phyloP scores from a whole-genome alignment of 371 early-diverging fungal genomes.

The Smittium culicis region DNA sequence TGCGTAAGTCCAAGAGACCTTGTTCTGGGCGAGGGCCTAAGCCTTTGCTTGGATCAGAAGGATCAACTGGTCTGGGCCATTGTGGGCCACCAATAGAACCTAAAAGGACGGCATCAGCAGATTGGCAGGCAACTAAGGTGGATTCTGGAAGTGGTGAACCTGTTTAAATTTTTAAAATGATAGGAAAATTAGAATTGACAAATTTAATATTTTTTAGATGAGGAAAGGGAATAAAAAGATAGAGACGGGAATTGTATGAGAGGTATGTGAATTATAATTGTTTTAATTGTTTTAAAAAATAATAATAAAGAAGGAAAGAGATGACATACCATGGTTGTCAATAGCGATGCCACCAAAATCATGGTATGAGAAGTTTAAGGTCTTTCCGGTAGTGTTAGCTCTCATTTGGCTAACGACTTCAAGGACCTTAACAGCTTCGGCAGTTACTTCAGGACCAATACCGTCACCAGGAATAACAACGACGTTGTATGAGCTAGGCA shows the following conservation, averaged over 20 bases:
- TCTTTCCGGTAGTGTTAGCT: conserved; percentile 37
- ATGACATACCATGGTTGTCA: conserved; percentile 57
- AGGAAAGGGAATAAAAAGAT: too few relatives aligned
- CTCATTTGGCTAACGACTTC: conserved; percentile 52
- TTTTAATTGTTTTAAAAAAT: too few relatives aligned
- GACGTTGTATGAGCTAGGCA: conserved; percentile 32
- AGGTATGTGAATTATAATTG: too few relatives aligned
- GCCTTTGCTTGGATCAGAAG: conserved; percentile 35
- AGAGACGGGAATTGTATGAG: too few relatives aligned
- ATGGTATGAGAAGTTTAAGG: conserved; percentile 58
- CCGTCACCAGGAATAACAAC: conserved; percentile 90
- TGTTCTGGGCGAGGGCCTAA: conserved; percentile 85
- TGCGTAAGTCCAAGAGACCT: conserved; percentile 81
- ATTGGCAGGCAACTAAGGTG: conserved; percentile 61
- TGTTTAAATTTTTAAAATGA: too few relatives aligned
- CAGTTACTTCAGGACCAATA: conserved; percentile 87
- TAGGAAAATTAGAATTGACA: too few relatives aligned
- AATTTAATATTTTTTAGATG: too few relatives aligned
- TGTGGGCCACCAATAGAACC: conserved; percentile 96
- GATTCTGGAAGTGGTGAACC: conserved; percentile 43
- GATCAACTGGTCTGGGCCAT: conserved; percentile 53
- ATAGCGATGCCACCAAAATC: conserved; percentile 87
- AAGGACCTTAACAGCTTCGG: conserved; percentile 78
- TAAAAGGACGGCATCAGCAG: conserved; percentile 77
- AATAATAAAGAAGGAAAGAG: too few relatives aligned